Evolutionary conservation across 2,329 filamentous ascomycete genomes (phyloP), one percentile per base, ranked within the genome.

Genomic region (Pleurostoma richardsiae): DNA sequence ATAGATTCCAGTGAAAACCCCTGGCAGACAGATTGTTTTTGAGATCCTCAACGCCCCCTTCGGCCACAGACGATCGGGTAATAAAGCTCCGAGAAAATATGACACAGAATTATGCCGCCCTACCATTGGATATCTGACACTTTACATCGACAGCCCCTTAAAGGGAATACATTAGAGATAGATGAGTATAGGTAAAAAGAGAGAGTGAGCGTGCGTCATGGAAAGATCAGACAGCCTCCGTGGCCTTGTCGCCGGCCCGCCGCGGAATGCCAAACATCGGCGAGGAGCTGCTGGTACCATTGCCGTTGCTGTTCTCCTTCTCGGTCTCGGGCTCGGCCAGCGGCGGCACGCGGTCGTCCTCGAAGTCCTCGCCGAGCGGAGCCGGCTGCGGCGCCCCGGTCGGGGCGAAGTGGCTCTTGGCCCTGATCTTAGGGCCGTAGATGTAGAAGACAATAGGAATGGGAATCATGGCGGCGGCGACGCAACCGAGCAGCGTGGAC

Each of bases 371-470:
- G 44, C 43, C 33, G 49, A 52, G 40, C 19, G 19, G 50, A 4
- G 30, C 55, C 33, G 40, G 53, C 48, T 48, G 59, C 39, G 54
- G 46, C 4, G 61, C 56, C 29, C 59, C 48, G 0, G 73, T 77
- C 0, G 80, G 80, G 0, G 81, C 81, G 54, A 76, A 82, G 39
- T 69, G 62, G 64, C 78, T 82, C 60, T 65, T 74, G 40, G 65
- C 59, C 38, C 83, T 71, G 51, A 86, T 79, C 59, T 63, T 72
- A 59, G 66, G 67, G 40, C 83, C 82, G 59, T 82, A 85, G 42
- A 76, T 60, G 62, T 77, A 81, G 57, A 86, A 85, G 52, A 79
- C 59, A 43, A 85, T 70, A 10, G 83, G 83, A 43, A 86, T 84
- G 0, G 82, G 82, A 0, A 82, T 71, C 10, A 85, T 66, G 0